A percentile compares a stretch with the other conserved stretches of the same genome.
Evolutionary conservation across 23 red algal genomes (phyloP).

Genomic region (Agarophyton chilense): DNA sequence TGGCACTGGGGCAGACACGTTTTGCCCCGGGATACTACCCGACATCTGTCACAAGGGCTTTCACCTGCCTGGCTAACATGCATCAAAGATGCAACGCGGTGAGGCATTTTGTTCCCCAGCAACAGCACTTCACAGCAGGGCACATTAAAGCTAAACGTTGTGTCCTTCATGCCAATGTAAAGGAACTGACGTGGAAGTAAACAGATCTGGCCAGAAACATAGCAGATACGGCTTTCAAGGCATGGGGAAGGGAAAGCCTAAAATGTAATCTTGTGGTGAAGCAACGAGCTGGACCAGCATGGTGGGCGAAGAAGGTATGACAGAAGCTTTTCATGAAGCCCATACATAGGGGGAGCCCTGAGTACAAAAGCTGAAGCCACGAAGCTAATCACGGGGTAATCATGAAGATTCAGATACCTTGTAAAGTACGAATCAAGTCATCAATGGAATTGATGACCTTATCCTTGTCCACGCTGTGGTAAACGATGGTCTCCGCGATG

Average conservation of each 20-base stretch:
- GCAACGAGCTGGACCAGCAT: too few relatives aligned
- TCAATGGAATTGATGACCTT: neutral
- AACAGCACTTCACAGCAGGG: neutral
- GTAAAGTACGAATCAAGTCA: neutral
- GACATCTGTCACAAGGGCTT: neutral
- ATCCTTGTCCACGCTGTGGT: neutral
- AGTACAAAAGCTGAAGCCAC: neutral
- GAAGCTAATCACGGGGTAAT: neutral
- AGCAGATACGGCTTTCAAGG: neutral
- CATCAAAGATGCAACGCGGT: constrained; percentile 10
- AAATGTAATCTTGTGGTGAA: too few relatives aligned
- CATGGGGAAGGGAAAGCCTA: neutral
- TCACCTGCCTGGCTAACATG: neutral
- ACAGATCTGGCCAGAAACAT: neutral
- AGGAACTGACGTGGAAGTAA: neutral
- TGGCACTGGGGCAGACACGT: too few relatives aligned
- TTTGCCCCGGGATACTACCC: neutral
- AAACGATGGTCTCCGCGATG: neutral
- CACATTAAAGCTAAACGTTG: neutral
- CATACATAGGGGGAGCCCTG: neutral
- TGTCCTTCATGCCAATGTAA: neutral
- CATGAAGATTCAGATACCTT: neutral
- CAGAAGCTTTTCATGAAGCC: neutral
- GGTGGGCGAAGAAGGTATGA: neutral
- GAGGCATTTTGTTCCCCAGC: neutral